Evolutionary conservation across 1,139 yeast genomes (phyloP), one percentile per base, ranked within the genome.

Genomic region (Nakaseomyces uthaithaninus): DNA sequence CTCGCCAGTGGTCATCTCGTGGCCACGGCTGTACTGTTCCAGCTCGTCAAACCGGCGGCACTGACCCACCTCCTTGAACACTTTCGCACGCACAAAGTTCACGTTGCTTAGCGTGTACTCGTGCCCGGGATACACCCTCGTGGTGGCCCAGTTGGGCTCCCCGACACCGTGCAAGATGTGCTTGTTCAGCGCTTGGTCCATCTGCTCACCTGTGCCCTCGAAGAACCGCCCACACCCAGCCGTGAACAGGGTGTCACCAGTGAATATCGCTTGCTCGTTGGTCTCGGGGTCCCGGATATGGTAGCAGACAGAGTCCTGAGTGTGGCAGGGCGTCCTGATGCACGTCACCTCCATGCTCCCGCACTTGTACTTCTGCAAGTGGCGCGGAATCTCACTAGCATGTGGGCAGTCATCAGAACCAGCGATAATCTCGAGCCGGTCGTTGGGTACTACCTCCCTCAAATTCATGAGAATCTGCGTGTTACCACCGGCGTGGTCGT

Each of bases 151-250:
- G 30, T 57, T 51, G 17, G 55, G 42, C 33, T 51, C 53, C 4
- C 58, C 55, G 27, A 66, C 61, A 0, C 95, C 84, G 12, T 76
- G 78, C 26, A 68, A 64, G 1, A 95, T 93, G 3, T 73, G 63
- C 19, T 65, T 61, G 50, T 76, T 77, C 54, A 91, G 68, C 0
- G 95, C 74, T 1, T 53, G 49, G 51, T 81, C 74, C 99, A 91
- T 91, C 57, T 91, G 81, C 24, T 63, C 65, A 1, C 91, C 89
- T 11, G 73, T 69, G 3, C 97, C 99, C 64, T 91, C 99, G 59
- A 91, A 91, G 63, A 91, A 91, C 39, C 97, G 71, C 8, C 99
- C 99, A 60, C 97, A 89, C 1, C 99, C 99, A 38, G 93, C 86
- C 39, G 74, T 84, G 64, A 91, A 93, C 39, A 91, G 67, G 0